Base-by-base conservation (phyloP, 139 green algal genomes). In the Chlorella sp. region DNA sequence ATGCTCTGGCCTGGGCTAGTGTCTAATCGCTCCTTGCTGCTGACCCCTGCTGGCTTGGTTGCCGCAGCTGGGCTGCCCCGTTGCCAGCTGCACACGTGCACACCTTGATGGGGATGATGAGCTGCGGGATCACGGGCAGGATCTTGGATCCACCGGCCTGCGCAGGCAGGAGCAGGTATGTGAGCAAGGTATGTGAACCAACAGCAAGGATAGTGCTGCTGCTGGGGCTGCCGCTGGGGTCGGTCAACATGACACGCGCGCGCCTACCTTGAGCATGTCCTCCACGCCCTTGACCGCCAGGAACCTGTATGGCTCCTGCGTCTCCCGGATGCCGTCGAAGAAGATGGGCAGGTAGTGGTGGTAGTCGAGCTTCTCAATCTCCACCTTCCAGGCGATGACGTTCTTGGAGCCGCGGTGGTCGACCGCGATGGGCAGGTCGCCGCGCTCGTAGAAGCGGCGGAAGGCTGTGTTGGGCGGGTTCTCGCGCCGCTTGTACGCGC, bases 321-420 rank as follows among this genome's bases (percentile, higher is more conserved):
- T 92, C 66, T 97, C 92, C 1, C 88, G 80, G 69, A 97, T 88
- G 62, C 92, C 92, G 70, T 96, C 91, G 55, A 95, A 91, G 81
- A 97, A 96, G 77, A 97, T 91, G 70, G 92, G 92, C 27, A 97
- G 85, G 82, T 96, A 96, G 78, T 92, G 87, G 77, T 94, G 90
- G 74, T 93, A 92, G 78, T 97, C 92, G 14, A 97, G 82, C 79
- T 90, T 88, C 30, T 83, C 71, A 23, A 92, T 80, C 65, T 94
- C 87, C 32, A 90, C 82, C 80, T 94, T 96, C 91, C 91, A 97
- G 30, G 78, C 83, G 62, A 97, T 90, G 10, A 86, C 86, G 71
- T 94, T 97, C 82, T 93, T 92, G 30, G 77, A 80, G 2, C 87
- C 85, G 30, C 79, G 74, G 76, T 95, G 90, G 60, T 95, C 91